Base-by-base conservation (phyloP, 129 eudicot genomes). In the Tagetes patula region DNA sequence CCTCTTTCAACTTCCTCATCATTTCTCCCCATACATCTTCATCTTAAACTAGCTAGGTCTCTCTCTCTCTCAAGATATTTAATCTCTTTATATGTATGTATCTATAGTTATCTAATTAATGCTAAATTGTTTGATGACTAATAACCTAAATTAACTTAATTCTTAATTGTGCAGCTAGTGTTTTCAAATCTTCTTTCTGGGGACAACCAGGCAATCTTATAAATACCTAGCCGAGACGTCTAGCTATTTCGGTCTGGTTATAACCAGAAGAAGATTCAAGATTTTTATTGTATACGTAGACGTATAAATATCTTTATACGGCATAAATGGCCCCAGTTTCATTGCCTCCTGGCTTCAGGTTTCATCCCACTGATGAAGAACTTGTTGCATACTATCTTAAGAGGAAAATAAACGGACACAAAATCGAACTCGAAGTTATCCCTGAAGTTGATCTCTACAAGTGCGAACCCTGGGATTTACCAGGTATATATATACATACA, bases 391-490 rank as follows among this genome's bases (percentile, higher is more conserved):
- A 93, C 76, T 93, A 93, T 76, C 96, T 93, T 30, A 93, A 86
- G 69, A 84, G 96, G 52, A 93, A 93, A 80, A 93, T 93, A 41
- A 93, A 93, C 47, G 96, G 92, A 4, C 92, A 82, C 14, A 83
- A 84, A 65, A 93, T 93, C 56, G 98, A 93, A 67, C 95, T 93
- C 40, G 98, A 92, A 64, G 79, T 92, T 80, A 92, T 92, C 63
- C 96, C 98, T 53, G 96, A 92, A 85, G 94, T 92, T 79, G 98
- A 92, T 89, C 98, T 92, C 56, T 92, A 92, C 88, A 89, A 92
- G 81, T 92, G 95, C 70, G 98, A 93, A 79, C 98, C 98, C 52
- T 93, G 98, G 98, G 98, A 93, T 69, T 82, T 93, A 43, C 98
- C 98, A 85, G 96, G 98, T 92, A 81, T 42, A 13, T 31, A 12